These are phyloP conservation scores for Entomortierella parvispora DNA, from an alignment of 192 early-diverging fungal genomes.

Conservation along the genomic window DNA sequence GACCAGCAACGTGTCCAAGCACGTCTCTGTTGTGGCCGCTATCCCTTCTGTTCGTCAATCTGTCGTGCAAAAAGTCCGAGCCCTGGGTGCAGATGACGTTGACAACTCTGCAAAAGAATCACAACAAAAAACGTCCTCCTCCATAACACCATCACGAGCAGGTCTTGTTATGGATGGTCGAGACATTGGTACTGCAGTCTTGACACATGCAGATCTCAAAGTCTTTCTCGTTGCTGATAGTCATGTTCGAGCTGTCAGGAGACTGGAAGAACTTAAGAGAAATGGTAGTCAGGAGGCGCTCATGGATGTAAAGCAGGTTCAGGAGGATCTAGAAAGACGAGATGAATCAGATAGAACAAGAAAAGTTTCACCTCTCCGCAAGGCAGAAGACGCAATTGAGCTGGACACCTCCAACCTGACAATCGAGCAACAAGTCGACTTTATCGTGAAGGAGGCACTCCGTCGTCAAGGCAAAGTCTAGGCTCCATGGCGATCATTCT, in stretches of 20 bases:
- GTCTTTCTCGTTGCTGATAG: constrained; percentile 77
- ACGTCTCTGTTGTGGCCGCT: constrained; percentile 70
- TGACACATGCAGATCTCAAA: constrained; percentile 82
- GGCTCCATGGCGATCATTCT: no score
- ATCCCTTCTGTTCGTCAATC: constrained; percentile 63
- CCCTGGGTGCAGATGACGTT: constrained; percentile 47
- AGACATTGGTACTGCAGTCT: constrained; percentile 81
- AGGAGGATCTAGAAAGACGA: constrained; percentile 68
- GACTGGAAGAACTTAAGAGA: constrained; percentile 66
- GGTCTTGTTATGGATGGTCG: constrained; percentile 90
- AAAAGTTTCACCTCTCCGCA: constrained; percentile 72
- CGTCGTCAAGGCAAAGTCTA: background rate
- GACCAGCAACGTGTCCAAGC: constrained; percentile 60
- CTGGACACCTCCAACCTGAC: constrained; percentile 79
- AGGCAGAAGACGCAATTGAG: constrained; percentile 75
- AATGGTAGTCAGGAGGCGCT: constrained; percentile 13
- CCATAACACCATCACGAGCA: background rate
- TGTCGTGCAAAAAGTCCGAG: constrained; percentile 64
- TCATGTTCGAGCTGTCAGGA: constrained; percentile 71
- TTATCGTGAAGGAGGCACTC: constrained; percentile 57
- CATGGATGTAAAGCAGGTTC: constrained; percentile 58
- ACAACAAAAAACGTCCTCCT: no score
- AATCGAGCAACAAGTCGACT: constrained; percentile 73
- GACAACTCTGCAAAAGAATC: no score
- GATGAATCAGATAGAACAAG: constrained; percentile 76